Evolutionary conservation across 768 basidiomycete genomes (phyloP).

Genomic region (Strobilomyces echinocephalus): DNA sequence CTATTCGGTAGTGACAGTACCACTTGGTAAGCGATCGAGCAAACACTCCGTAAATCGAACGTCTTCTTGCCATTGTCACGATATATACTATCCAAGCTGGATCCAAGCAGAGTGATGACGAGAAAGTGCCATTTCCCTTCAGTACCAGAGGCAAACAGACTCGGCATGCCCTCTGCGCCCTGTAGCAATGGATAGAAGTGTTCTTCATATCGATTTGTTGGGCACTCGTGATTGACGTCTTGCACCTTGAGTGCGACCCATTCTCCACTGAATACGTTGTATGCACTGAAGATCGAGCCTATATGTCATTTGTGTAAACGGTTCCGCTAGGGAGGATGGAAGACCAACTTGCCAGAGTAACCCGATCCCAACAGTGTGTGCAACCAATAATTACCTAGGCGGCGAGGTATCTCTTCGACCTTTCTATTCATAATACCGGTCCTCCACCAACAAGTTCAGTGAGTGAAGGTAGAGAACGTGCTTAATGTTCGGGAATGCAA

Average conservation of each 20-base stretch:
- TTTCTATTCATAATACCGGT: conserved; percentile 9
- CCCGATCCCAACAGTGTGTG: conserved; percentile 61
- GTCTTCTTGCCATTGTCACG: conserved; percentile 49
- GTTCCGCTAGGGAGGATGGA: background rate
- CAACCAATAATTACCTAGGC: conserved; percentile 59
- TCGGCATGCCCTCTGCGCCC: conserved; percentile 71
- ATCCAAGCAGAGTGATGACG: conserved; percentile 71
- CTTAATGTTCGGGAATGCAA: background rate
- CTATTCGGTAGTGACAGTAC: conserved; percentile 37
- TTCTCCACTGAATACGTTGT: conserved; percentile 50
- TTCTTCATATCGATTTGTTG: conserved; percentile 71
- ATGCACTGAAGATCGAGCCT: conserved; percentile 71
- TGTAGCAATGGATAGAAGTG: conserved; percentile 64
- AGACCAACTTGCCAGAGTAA: conserved; percentile 53
- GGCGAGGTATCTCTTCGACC: conserved; percentile 26
- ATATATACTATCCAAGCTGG: conserved; percentile 62
- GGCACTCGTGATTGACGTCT: conserved; percentile 63
- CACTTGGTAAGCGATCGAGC: conserved; percentile 72
- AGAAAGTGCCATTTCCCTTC: conserved; percentile 63
- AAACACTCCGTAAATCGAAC: conserved; percentile 69
- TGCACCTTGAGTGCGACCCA: conserved; percentile 75
- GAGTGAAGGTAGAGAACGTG: background rate
- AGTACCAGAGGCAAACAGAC: conserved; percentile 58
- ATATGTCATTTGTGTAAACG: conserved; percentile 3
- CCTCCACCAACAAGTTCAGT: background rate